Evolutionary conservation across 331 rosid genomes (phyloP).

Genomic region (Ulmus americana): DNA sequence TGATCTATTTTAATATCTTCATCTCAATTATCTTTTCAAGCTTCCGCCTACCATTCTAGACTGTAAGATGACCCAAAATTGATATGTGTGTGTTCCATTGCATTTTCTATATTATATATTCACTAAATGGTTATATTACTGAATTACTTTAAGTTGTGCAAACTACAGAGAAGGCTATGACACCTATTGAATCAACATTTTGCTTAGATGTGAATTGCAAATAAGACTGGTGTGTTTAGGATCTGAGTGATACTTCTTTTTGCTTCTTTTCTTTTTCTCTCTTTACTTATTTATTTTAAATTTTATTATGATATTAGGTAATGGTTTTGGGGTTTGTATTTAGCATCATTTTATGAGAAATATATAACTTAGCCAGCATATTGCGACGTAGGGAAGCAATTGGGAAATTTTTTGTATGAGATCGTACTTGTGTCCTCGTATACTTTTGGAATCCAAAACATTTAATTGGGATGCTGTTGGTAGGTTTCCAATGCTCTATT

Average conservation of each 20-base stretch:
- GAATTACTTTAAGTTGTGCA: slow-evolving; percentile 18
- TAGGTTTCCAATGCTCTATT: slow-evolving; percentile 4
- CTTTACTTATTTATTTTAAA: too few species aligned
- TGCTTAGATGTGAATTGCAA: slow-evolving; percentile 44
- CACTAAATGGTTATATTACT: slow-evolving; percentile 8
- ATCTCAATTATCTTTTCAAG: slow-evolving; percentile 1
- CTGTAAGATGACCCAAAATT: not conserved
- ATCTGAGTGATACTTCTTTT: not conserved
- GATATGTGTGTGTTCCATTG: slow-evolving; percentile 8
- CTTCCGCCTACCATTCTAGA: slow-evolving; percentile 11
- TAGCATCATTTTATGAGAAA: too few species aligned
- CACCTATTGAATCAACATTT: slow-evolving; percentile 53
- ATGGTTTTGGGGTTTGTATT: too few species aligned
- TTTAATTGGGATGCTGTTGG: slow-evolving; percentile 43
- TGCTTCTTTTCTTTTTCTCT: not conserved
- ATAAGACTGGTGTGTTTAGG: slow-evolving; percentile 39
- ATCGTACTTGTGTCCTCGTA: slow-evolving; percentile 43
- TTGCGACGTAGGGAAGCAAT: slow-evolving; percentile 41
- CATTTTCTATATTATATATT: not conserved
- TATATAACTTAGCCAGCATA: not conserved
- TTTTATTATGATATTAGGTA: too few species aligned
- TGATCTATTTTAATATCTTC: not conserved
- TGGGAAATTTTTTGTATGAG: slow-evolving; percentile 47
- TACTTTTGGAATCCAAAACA: slow-evolving; percentile 41
- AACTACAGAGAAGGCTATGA: slow-evolving; percentile 52